A percentile compares a stretch with the other conserved stretches of the same genome.
Conservation (phyloP, 164 flowering plant species). For the Dillenia suffruticosa region DNA sequence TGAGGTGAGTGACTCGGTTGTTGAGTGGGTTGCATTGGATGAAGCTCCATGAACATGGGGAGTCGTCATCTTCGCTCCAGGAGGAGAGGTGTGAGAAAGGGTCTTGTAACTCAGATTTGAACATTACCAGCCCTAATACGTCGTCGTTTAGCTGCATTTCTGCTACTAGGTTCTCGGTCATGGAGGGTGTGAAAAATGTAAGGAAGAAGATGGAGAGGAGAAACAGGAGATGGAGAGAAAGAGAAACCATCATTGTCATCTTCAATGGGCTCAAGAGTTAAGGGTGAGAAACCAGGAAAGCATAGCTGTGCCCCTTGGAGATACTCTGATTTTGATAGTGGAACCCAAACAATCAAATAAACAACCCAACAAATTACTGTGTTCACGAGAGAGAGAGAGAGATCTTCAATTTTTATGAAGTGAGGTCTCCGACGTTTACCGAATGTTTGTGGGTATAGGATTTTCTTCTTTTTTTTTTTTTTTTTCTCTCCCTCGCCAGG, state of each 20-base stretch:
- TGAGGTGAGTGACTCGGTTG: conserved; percentile 45
- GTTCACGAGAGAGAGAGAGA: neutral
- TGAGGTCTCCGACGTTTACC: neutral
- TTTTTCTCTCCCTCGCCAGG: no score
- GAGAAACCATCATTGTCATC: neutral
- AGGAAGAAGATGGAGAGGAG: neutral
- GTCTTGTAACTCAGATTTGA: conserved; percentile 67
- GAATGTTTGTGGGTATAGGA: neutral
- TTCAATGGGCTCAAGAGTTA: neutral
- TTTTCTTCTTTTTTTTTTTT: neutral
- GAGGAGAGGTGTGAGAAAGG: conserved; percentile 47
- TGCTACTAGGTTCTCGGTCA: conserved; percentile 10
- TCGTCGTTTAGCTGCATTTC: conserved; percentile 62
- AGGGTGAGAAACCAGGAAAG: no score
- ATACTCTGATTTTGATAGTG: no score
- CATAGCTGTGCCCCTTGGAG: no score
- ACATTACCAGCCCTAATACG: conserved; percentile 76
- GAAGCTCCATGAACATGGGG: conserved; percentile 79
- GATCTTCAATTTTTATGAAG: neutral
- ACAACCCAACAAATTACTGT: neutral
- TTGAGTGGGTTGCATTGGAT: conserved; percentile 50
- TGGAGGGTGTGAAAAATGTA: conserved; percentile 5
- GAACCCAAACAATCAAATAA: no score
- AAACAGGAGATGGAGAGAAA: conserved; percentile 1
- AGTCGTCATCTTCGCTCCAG: conserved; percentile 75